Base-by-base conservation (phyloP, 164 flowering plant genomes). In the Brasenia schreberi region DNA sequence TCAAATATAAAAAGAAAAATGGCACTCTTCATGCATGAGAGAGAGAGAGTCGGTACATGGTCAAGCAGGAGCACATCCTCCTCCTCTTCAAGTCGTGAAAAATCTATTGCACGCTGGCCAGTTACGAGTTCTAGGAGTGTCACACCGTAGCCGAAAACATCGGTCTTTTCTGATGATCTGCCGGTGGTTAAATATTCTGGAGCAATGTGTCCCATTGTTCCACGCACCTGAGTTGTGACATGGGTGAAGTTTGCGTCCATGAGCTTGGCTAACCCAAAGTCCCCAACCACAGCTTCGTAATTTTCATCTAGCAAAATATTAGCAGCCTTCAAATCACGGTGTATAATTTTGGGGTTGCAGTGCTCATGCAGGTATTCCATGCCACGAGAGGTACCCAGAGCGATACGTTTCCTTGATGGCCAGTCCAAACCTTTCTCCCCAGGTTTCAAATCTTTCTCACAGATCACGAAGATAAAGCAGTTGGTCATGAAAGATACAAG, bases 271-370 rank as follows among this genome's bases (percentile, higher is more conserved):
- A 84, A 65, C 33, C 88, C 88, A 69, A 84, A 84, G 73, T 82
- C 86, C 59, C 86, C 86, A 67, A 84, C 80, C 56, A 84, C 87
- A 18, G 85, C 80, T 73, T 85, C 89, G 75, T 80, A 83, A 43
- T 79, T 73, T 42, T 78, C 83, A 69, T 83, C 81, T 65, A 81
- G 71, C 61, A 85, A 76, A 67, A 85, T 81, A 67, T 85, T 85
- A 19, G 89, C 87, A 17, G 87, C 84, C 71, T 85, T 85, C 71
- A 85, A 73, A 69, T 83, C 89, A 17, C 89, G 85, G 61, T 85
- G 89, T 67, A 83, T 81, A 23, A 83, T 77, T 75, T 74, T 78
- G 19, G 85, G 87, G 72, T 74, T 81, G 74, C 85, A 80, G 64
- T 85, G 84, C 74, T 85, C 89, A 74, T 85, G 87, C 43, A 84